A percentile compares a stretch with the other conserved stretches of the same genome.
Evolutionary conservation across 2,329 filamentous ascomycete species (phyloP).

Genomic region (Fusarium algeriense): DNA sequence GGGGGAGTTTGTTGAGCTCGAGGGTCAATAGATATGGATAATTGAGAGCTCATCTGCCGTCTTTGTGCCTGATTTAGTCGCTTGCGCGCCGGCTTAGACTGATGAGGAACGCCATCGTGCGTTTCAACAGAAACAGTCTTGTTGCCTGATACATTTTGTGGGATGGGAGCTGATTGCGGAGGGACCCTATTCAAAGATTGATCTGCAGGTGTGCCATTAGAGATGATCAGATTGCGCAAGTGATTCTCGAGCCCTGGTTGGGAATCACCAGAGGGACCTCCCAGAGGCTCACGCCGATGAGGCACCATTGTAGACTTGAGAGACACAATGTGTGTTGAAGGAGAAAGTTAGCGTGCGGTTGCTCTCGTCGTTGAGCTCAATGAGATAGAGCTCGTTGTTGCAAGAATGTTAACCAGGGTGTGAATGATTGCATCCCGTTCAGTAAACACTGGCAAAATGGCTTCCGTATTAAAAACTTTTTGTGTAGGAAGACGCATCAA

Average conservation of each 20-base stretch:
- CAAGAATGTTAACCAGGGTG: conserved; percentile 20
- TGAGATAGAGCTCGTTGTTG: background rate
- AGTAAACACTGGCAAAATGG: background rate
- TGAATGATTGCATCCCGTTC: conserved; percentile 18
- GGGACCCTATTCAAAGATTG: conserved; percentile 17
- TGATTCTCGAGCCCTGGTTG: conserved; percentile 64
- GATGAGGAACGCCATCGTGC: conserved; percentile 19
- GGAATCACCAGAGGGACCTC: conserved; percentile 4
- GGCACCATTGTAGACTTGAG: conserved; percentile 14
- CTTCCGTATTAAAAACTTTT: background rate
- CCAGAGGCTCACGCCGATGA: conserved; percentile 12
- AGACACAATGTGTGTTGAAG: background rate
- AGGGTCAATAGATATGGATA: conserved; percentile 67
- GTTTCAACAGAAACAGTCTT: background rate
- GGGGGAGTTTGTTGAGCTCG: conserved; percentile 52
- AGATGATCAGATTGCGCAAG: conserved; percentile 70
- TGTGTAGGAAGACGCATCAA: background rate
- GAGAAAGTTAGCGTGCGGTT: background rate
- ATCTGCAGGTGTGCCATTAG: conserved; percentile 55
- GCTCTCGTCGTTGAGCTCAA: background rate
- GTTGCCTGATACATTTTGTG: background rate
- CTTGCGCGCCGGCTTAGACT: conserved; percentile 56
- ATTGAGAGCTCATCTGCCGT: conserved; percentile 71
- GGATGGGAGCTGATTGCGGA: conserved; percentile 2
- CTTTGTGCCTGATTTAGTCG: conserved; percentile 73